Conservation (phyloP, 2,329 filamentous ascomycete genomes). For the Aureobasidium sp. region DNA sequence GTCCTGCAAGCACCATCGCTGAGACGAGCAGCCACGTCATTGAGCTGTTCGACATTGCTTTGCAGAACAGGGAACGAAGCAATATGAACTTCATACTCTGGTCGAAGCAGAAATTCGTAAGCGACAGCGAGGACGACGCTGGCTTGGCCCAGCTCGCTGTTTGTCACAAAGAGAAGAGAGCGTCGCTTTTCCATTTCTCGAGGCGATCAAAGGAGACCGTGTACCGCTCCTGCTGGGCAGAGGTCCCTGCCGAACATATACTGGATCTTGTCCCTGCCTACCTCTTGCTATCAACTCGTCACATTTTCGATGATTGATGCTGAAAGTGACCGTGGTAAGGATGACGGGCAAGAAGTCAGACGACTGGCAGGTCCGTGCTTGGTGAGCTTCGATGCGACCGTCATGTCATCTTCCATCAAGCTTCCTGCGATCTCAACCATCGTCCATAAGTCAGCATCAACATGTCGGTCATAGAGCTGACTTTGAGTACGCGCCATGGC, state of each 20-base stretch:
- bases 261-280: neutral
- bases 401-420: neutral
- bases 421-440: neutral
- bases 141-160: constrained; percentile 6
- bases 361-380: neutral
- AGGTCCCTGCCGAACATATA: neutral
- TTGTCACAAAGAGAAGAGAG: neutral
- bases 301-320: neutral
- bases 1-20: neutral
- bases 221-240: neutral
- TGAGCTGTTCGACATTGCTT: neutral
- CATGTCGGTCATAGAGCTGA: neutral
- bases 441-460: neutral
- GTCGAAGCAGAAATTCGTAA: neutral
- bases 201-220: neutral
- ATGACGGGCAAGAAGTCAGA: neutral
- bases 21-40: neutral
- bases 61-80: neutral
- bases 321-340: neutral
- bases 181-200: neutral
- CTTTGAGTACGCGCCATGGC: neutral
- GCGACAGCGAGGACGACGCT: neutral
- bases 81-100: neutral
- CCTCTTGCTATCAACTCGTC: neutral
- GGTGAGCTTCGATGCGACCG: neutral